Evolutionary conservation across 192 early-diverging fungal genomes (phyloP).

Genomic region (Fimicolochytrium jonesii): DNA sequence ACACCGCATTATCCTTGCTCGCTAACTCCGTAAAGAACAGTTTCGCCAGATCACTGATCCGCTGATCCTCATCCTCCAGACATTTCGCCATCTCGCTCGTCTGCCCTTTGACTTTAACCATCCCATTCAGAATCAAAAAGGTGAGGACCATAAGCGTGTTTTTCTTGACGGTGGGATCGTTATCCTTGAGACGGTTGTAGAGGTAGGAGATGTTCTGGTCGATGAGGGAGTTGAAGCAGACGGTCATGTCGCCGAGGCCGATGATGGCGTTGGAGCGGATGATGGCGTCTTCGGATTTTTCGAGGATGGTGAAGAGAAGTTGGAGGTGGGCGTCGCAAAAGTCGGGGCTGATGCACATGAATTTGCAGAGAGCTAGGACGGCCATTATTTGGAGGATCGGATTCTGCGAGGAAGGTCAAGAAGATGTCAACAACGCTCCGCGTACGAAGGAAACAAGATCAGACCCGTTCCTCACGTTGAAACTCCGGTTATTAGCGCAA

Average conservation of each 20-base stretch:
- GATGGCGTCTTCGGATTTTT: slow-evolving; percentile 74
- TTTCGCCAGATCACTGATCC: slow-evolving; percentile 88
- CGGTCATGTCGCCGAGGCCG: slow-evolving; percentile 95
- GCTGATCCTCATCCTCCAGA: slow-evolving; percentile 72
- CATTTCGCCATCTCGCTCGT: slow-evolving; percentile 98
- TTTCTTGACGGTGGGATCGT: slow-evolving; percentile 80
- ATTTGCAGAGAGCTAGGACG: slow-evolving; percentile 83
- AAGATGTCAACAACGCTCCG: slow-evolving; percentile 11
- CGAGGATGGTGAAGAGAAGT: slow-evolving; percentile 84
- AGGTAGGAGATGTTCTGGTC: slow-evolving; percentile 94
- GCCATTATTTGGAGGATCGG: slow-evolving; percentile 84
- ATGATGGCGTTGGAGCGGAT: slow-evolving; percentile 95
- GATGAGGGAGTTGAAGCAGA: slow-evolving; percentile 96
- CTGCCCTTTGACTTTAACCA: slow-evolving; percentile 99
- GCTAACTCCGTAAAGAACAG: slow-evolving; percentile 96
- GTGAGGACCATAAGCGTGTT: slow-evolving; percentile 98
- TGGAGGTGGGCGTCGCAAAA: slow-evolving; percentile 93
- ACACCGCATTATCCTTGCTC: slow-evolving; percentile 96
- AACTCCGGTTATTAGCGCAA: slow-evolving; percentile 76
- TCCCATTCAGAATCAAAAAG: slow-evolving; percentile 95
- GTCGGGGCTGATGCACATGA: slow-evolving; percentile 94
- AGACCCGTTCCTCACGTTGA: slow-evolving; percentile 57
- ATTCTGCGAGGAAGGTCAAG: slow-evolving; percentile 47
- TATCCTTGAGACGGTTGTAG: slow-evolving; percentile 84
- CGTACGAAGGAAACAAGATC: not conserved